phyloP scores from a whole-genome alignment of 306 rosid species.

The Gynostemma pentaphyllum region DNA sequence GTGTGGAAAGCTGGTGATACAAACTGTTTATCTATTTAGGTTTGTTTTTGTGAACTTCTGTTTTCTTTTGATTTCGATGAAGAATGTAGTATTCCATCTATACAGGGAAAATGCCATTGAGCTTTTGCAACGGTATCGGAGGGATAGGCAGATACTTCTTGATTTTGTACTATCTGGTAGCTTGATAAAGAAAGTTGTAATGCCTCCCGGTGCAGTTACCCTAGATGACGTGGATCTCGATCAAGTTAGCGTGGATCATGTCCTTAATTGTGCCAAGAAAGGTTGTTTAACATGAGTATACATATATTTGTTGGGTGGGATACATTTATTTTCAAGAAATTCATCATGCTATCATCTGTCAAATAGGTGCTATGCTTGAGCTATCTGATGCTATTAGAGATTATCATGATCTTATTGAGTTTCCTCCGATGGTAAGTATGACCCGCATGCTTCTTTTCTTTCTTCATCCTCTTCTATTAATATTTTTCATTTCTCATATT shows the following conservation, averaged over 20 bases:
- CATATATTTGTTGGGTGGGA: not conserved
- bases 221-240: slow-evolving; percentile 96
- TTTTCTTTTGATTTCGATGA: slow-evolving; percentile 6
- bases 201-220: slow-evolving; percentile 98
- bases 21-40: not conserved
- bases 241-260: slow-evolving; percentile 94
- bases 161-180: slow-evolving; percentile 89
- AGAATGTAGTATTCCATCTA: not conserved
- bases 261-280: slow-evolving; percentile 76
- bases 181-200: slow-evolving; percentile 81
- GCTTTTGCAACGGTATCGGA: slow-evolving; percentile 69
- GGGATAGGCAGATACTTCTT: slow-evolving; percentile 80
- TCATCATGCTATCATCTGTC: not conserved
- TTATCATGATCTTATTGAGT: slow-evolving; percentile 74
- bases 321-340: not conserved
- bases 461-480: no score
- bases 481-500: no score
- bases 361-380: slow-evolving; percentile 77
- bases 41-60: not conserved
- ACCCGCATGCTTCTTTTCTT: slow-evolving; percentile 4
- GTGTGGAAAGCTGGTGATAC: slow-evolving; percentile 8
- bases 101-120: slow-evolving; percentile 65
- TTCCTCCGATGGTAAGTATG: slow-evolving; percentile 74
- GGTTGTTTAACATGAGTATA: slow-evolving; percentile 24
- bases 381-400: slow-evolving; percentile 97